These are phyloP conservation scores for Neurospora cerealis DNA, from an alignment of 495 filamentous ascomycete species.

Conservation along the genomic window DNA sequence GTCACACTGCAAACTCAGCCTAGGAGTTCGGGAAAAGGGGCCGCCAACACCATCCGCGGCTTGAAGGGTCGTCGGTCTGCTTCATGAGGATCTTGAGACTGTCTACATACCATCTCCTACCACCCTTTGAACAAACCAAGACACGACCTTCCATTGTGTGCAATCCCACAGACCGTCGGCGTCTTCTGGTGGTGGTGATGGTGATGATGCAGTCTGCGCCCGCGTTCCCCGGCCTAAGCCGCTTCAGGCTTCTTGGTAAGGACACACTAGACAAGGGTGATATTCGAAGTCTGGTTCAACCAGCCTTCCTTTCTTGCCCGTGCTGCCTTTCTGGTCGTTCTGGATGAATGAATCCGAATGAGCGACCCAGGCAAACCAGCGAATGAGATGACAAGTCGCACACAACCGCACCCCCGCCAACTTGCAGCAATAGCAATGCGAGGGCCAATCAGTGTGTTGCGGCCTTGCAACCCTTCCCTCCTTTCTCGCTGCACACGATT, in stretches of 20 bases:
- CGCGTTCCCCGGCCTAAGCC: background rate
- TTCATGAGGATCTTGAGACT: background rate
- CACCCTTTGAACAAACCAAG: background rate
- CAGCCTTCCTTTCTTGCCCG: background rate
- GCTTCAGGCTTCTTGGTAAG: background rate
- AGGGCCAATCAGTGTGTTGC: background rate
- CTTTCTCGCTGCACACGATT: background rate
- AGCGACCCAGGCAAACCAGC: background rate
- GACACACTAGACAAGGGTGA: background rate
- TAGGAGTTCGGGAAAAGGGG: background rate
- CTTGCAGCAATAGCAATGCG: background rate
- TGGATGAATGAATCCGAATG: background rate
- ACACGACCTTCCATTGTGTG: background rate
- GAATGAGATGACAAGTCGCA: background rate
- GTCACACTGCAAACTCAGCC: background rate
- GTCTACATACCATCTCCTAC: background rate
- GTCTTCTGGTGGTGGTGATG: background rate
- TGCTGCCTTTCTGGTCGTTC: background rate
- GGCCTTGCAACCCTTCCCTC: background rate
- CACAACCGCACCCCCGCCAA: background rate
- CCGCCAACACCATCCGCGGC: background rate
- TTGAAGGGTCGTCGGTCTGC: background rate
- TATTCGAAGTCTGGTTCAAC: background rate
- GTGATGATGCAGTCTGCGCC: background rate
- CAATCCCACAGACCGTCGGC: background rate